phyloP scores from a whole-genome alignment of 2,329 filamentous ascomycete species.

The Penicillium corylophilum region DNA sequence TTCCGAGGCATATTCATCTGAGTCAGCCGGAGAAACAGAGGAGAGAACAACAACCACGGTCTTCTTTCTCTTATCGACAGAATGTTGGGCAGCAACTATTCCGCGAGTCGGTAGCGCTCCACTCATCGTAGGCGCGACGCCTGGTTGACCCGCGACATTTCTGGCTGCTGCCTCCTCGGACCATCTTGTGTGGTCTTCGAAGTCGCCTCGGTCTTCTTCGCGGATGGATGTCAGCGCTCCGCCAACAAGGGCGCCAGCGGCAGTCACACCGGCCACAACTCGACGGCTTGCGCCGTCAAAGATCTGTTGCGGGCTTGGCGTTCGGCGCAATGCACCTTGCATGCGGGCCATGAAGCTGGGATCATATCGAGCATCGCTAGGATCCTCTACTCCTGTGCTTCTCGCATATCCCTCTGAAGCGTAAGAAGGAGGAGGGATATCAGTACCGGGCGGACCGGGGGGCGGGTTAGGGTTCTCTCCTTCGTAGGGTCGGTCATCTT shows the following conservation, averaged over 20 bases:
- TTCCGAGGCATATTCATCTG: constrained; percentile 62
- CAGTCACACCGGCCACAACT: constrained; percentile 76
- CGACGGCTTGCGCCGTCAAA: constrained; percentile 79
- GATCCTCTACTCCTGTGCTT: constrained; percentile 32
- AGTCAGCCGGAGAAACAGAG: constrained; percentile 61
- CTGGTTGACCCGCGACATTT: constrained; percentile 36
- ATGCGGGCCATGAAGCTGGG: constrained; percentile 71
- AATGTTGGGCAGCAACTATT: constrained; percentile 32
- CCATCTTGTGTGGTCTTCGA: constrained; percentile 86
- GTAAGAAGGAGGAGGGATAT: constrained; percentile 29
- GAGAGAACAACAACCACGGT: constrained; percentile 88
- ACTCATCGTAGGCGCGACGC: constrained; percentile 27
- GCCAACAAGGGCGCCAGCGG: constrained; percentile 77
- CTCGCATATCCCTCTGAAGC: constrained; percentile 32
- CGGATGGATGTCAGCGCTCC: constrained; percentile 79
- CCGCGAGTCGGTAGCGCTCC: constrained; percentile 33
- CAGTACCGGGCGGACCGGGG: constrained; percentile 24
- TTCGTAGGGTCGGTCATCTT: constrained; percentile 53
- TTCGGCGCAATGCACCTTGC: constrained; percentile 76
- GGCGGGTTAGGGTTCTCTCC: constrained; percentile 25
- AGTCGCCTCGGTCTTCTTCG: constrained; percentile 77
- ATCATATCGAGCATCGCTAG: constrained; percentile 43
- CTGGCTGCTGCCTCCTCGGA: constrained; percentile 81
- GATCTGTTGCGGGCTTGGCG: constrained; percentile 83
- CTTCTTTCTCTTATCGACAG: constrained; percentile 57